Evolutionary conservation across 257 asterid species (phyloP), one percentile per base, ranked within the genome.

Genomic region (Jaltomata sinuosa): DNA sequence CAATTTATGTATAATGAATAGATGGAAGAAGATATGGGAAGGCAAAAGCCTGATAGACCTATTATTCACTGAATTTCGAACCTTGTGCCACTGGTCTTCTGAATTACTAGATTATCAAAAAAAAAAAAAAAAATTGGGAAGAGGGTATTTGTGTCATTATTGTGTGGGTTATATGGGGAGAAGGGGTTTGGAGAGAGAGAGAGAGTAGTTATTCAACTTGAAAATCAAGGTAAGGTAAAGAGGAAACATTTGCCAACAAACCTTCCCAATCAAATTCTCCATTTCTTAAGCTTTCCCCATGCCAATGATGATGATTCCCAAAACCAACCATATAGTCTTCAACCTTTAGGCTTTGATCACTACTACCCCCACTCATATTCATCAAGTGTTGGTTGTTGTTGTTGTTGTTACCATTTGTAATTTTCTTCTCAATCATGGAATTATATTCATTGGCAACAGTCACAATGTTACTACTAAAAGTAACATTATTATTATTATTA

Each of bases 211-310:
- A 92, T 89, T 91, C 84, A 82, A 90, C 71, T 54, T 91, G 97
- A 88, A 93, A 95, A 91, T 94, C 98, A 88, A 96, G 93, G 91
- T 88, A 93, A 88, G 98, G 92, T 91, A 91, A 88, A 67, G 98
- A 93, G 87, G 98, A 88, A 83, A 93, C 96, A 85, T 96, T 94
- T 50, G 96, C 99, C 97, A 96, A 91, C 94, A 94, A 96, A 92
- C 96, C 97, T 87, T 96, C 98, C 99, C 98, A 96, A 89, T 93
- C 97, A 85, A 93, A 88, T 91, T 96, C 98, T 53, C 99, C 97
- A 88, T 89, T 84, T 85, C 92, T 91, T 84, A 93, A 90, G 90
- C 81, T 88, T 90, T 91, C 96, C 88, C 91, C 96, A 45, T 85
- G 83, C 98, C 97, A 94, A 91, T 94, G 93, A 91, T 94, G 65